Conservation (phyloP, 2,329 filamentous ascomycete species). For the Epichloe scottii region DNA sequence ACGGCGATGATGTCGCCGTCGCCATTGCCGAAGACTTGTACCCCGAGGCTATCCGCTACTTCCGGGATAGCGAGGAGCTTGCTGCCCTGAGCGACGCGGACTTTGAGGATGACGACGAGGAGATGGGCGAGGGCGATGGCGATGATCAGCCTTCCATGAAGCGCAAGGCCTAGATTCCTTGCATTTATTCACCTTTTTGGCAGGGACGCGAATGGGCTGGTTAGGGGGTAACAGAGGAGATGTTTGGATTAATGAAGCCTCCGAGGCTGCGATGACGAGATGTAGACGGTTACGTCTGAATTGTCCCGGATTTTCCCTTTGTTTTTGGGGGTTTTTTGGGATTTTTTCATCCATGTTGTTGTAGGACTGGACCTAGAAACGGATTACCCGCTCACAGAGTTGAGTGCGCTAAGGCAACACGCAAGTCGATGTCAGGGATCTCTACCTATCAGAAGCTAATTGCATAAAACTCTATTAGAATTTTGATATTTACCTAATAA, state of each 20-base stretch:
- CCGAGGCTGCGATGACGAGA: neutral
- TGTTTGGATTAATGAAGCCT: neutral
- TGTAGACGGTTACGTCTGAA: neutral
- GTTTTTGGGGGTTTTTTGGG: no score
- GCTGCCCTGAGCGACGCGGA: conserved; percentile 56
- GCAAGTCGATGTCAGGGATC: no score
- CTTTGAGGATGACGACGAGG: conserved; percentile 43
- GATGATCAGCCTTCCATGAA: conserved; percentile 33
- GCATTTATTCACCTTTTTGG: no score
- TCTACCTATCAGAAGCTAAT: no score
- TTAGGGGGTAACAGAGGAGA: neutral
- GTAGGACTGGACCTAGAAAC: conserved; percentile 1
- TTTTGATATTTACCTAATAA: no score
- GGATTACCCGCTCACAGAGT: conserved; percentile 5
- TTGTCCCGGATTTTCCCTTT: conserved; percentile 6
- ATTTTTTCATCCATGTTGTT: neutral
- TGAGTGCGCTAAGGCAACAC: no score
- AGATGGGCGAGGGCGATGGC: conserved; percentile 34
- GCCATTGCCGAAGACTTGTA: conserved; percentile 78
- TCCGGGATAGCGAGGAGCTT: conserved; percentile 55
- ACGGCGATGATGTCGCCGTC: conserved; percentile 71
- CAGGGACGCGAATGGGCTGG: neutral
- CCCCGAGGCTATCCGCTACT: conserved; percentile 81
- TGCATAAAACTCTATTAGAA: no score
- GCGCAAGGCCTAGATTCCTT: conserved; percentile 23